phyloP scores from a whole-genome alignment of 2,329 filamentous ascomycete species.

The Diaporthe sp. region DNA sequence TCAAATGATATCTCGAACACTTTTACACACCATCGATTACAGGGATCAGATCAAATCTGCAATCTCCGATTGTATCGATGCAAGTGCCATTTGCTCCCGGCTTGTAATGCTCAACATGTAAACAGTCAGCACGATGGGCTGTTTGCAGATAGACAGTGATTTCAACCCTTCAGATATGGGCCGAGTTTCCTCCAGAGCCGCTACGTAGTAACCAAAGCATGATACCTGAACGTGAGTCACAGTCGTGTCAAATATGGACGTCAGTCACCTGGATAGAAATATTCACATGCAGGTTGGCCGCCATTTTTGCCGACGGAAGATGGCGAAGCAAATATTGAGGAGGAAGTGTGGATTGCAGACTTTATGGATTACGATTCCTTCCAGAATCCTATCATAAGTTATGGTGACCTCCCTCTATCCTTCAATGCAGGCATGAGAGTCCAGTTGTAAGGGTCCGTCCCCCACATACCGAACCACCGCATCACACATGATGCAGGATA shows the following conservation, averaged over 20 bases:
- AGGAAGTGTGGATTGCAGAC: too few relatives aligned
- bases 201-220: neutral
- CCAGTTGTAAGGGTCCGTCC: neutral
- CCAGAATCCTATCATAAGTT: neutral
- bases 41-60: too few relatives aligned
- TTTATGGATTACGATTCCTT: neutral
- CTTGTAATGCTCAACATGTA: neutral
- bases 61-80: neutral
- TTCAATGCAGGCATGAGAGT: neutral
- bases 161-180: neutral
- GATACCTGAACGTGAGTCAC: neutral
- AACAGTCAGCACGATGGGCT: too few relatives aligned
- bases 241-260: neutral
- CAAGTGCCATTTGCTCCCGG: neutral
- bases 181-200: accelerated
- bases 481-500: too few relatives aligned
- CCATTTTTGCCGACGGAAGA: neutral
- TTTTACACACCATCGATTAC: too few relatives aligned
- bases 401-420: neutral
- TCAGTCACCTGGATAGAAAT: too few relatives aligned
- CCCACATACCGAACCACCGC: neutral
- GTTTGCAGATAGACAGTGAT: neutral
- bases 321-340: neutral
- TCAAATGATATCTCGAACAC: too few relatives aligned
- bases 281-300: too few relatives aligned